These are phyloP conservation scores for Hemileia vastatrix DNA, from an alignment of 1,284 basidiomycete species.

Conservation along the genomic window DNA sequence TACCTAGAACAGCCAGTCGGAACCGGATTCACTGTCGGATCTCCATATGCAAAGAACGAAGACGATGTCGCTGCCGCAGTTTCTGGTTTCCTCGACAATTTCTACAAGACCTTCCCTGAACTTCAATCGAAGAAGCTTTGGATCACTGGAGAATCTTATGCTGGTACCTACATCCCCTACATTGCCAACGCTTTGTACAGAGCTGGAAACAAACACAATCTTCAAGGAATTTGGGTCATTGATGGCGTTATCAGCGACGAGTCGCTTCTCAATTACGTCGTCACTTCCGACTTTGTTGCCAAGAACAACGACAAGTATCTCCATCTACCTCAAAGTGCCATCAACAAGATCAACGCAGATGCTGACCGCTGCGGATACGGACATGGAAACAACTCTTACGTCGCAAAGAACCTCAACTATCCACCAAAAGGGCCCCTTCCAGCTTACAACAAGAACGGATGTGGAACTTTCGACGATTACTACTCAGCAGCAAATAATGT, in stretches of 20 bases:
- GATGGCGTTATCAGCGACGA: constrained; percentile 1
- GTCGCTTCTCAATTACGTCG: not conserved
- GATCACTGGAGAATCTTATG: constrained; percentile 8
- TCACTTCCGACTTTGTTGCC: not conserved
- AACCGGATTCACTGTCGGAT: not conserved
- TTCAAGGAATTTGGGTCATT: too few species aligned
- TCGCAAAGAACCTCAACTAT: constrained; percentile 7
- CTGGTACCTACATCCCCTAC: constrained; percentile 6
- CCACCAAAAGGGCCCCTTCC: constrained; percentile 13
- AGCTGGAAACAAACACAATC: not conserved
- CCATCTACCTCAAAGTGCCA: not conserved
- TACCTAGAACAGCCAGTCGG: constrained; percentile 9
- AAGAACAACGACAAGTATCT: not conserved
- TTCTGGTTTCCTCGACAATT: not conserved
- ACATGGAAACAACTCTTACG: not conserved
- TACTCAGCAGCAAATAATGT: not conserved
- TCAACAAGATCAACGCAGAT: not conserved
- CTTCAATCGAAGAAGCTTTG: constrained; percentile 4
- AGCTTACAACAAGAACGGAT: not conserved
- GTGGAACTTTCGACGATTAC: not conserved
- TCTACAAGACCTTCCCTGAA: constrained; percentile 5
- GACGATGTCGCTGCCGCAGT: constrained; percentile 1
- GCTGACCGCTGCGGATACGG: not conserved
- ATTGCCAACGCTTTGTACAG: not conserved
- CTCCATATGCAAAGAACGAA: constrained; percentile 4